A percentile compares a stretch with the other conserved stretches of the same genome.
phyloP scores from a whole-genome alignment of 2,329 filamentous ascomycete genomes.

The Aspergillaceae sp. region DNA sequence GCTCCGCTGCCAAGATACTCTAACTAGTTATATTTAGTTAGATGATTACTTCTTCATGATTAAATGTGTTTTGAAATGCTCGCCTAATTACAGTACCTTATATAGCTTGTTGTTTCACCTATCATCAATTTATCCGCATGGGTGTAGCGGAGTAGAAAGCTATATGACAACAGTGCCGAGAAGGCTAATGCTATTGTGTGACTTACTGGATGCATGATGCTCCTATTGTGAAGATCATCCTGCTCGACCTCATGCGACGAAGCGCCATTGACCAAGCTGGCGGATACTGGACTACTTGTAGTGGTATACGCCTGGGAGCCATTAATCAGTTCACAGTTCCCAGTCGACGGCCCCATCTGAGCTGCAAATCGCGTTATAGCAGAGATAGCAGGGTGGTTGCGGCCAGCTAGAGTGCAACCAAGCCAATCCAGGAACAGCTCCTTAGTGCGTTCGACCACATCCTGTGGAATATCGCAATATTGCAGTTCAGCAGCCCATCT shows the following conservation, averaged over 20 bases:
- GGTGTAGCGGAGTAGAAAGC: too few relatives aligned
- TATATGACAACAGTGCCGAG: too few relatives aligned
- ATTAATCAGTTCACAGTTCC: conserved; percentile 22
- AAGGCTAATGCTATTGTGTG: neutral
- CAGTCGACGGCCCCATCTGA: conserved; percentile 20
- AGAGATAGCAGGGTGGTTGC: conserved; percentile 19
- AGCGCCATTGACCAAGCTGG: conserved; percentile 22
- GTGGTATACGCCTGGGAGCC: conserved; percentile 12
- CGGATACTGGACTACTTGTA: conserved; percentile 18
- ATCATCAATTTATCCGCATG: too few relatives aligned
- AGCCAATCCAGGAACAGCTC: conserved; percentile 25
- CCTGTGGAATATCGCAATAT: conserved; percentile 15
- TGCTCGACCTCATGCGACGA: conserved; percentile 26
- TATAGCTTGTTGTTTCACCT: too few relatives aligned
- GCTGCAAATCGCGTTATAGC: conserved; percentile 15
- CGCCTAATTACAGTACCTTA: too few relatives aligned
- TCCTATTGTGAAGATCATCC: conserved; percentile 26
- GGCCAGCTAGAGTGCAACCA: conserved; percentile 23
- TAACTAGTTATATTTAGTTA: too few relatives aligned
- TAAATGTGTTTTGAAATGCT: too few relatives aligned
- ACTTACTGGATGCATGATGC: conserved; percentile 26
- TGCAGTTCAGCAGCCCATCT: conserved; percentile 13
- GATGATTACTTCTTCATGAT: too few relatives aligned
- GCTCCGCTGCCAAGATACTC: too few relatives aligned
- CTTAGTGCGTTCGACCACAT: conserved; percentile 22